A percentile compares a stretch with the other conserved stretches of the same genome.
Conservation (phyloP, 305 asterid species). For the Lippia alba region DNA sequence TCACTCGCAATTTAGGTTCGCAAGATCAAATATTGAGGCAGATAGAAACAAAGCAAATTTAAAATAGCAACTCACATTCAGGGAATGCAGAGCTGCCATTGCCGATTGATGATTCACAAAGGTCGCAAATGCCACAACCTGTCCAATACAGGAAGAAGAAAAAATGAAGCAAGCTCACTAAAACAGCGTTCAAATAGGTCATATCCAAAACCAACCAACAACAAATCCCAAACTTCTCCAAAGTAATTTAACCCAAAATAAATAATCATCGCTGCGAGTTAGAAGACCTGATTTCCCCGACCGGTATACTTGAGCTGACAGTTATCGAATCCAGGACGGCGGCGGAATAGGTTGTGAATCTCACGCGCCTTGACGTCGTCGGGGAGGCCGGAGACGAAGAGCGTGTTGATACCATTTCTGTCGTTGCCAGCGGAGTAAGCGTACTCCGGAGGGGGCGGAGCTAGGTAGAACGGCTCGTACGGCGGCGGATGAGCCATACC, state of each 20-base stretch:
- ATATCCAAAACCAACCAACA: background rate
- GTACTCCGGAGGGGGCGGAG: constrained; percentile 58
- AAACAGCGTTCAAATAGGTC: background rate
- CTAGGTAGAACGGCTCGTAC: constrained; percentile 74
- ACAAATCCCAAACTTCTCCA: background rate
- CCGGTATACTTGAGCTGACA: constrained; percentile 99
- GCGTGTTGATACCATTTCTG: constrained; percentile 68
- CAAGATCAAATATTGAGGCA: background rate
- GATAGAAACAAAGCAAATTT: constrained; percentile 12
- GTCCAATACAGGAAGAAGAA: constrained; percentile 25
- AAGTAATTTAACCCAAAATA: background rate
- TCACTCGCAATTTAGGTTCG: background rate
- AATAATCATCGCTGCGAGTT: background rate
- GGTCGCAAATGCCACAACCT: constrained; percentile 99
- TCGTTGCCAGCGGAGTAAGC: constrained; percentile 47
- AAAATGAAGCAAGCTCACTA: background rate
- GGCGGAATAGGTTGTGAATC: constrained; percentile 97
- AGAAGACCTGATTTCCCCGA: constrained; percentile 85
- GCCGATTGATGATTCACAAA: constrained; percentile 91
- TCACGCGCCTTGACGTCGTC: constrained; percentile 99
- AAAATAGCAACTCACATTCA: constrained; percentile 66
- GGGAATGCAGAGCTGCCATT: constrained; percentile 77
- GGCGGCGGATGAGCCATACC: constrained; percentile 70
- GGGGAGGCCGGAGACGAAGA: constrained; percentile 94
- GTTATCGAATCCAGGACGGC: constrained; percentile 86